Evolutionary conservation across 2,329 filamentous ascomycete genomes (phyloP).

Genomic region (Fusarium sarcochroum): DNA sequence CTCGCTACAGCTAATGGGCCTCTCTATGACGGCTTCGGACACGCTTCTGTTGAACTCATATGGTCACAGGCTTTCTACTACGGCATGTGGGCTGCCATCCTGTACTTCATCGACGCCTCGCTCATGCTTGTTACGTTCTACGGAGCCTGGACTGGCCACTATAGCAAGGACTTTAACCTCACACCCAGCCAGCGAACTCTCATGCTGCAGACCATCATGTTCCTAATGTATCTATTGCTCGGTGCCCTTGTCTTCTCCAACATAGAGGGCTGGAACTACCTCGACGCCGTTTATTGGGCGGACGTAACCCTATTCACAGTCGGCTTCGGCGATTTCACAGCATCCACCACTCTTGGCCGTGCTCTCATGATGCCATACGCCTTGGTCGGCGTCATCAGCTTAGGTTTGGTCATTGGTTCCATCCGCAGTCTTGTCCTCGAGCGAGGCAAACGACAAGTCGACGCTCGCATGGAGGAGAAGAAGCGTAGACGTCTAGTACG

Average conservation of each 20-base stretch:
- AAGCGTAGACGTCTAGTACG: conserved; percentile 65
- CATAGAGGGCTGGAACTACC: conserved; percentile 81
- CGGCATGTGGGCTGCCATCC: conserved; percentile 80
- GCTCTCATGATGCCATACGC: conserved; percentile 87
- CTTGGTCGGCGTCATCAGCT: conserved; percentile 84
- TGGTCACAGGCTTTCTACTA: conserved; percentile 91
- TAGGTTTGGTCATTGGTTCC: conserved; percentile 86
- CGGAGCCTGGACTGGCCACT: conserved; percentile 78
- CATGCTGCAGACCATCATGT: conserved; percentile 90
- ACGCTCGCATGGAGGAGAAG: conserved; percentile 72
- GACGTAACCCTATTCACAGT: conserved; percentile 78
- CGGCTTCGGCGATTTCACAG: conserved; percentile 70
- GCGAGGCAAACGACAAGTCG: conserved; percentile 67
- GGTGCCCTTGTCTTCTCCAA: conserved; percentile 82
- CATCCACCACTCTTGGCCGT: conserved; percentile 68
- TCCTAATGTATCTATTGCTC: conserved; percentile 84
- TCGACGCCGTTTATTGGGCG: conserved; percentile 85
- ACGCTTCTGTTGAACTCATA: conserved; percentile 66
- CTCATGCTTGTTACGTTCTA: conserved; percentile 85
- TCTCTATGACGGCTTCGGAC: conserved; percentile 54
- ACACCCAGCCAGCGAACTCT: conserved; percentile 87
- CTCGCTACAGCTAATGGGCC: conserved; percentile 75
- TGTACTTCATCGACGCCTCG: conserved; percentile 85
- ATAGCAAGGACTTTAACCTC: conserved; percentile 82
- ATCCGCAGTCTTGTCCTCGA: conserved; percentile 78